Evolutionary conservation across 495 filamentous ascomycete genomes (phyloP), one percentile per base, ranked within the genome.

Genomic region (Penicillium bialowiezense): DNA sequence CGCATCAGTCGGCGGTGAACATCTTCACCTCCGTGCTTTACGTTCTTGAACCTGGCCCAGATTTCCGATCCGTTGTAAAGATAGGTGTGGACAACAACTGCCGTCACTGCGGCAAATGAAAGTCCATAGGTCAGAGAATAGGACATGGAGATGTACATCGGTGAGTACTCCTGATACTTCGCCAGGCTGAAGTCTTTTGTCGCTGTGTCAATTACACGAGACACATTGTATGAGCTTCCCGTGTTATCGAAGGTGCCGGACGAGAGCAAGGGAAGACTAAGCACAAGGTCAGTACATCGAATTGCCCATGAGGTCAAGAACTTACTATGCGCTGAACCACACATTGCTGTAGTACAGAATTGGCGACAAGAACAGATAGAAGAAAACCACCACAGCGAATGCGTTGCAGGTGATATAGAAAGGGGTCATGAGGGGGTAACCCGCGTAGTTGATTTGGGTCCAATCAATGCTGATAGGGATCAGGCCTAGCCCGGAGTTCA

Each of bases 391-490:
- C 2, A 74, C 74, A n/a, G 79, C 65, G 53, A 74, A 83, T 9
- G 78, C 80, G 8, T 80, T 72, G 42, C 84, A 77, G 18, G 78
- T 79, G 21, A 79, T 82, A 73, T 82, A 85, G 64, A 84, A 82
- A 35, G 83, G 81, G 5, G 81, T 85, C 43, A 80, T 52, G 18
- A 86, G 43, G 1, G 78, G 80, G 17, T 79, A 48, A 1, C 82
- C 82, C 0, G 59, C 59, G 23, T 62, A 23, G 76, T 80, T 21
- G 59, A 63, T 47, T 71, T 78, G 6, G 72, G 82, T 77, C 60
- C 60, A 63, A 68, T 92, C 88, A 52, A 92, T 88, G 0, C 87
- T 91, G 50, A 92, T 58, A 9, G 88, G 88, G 50, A 91, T 86
- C 13, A 92, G 60, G 0, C 89, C 89, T 29, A 92, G 67, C 21